These are phyloP conservation scores for Stachybotrys echinatus DNA, from an alignment of 2,329 filamentous ascomycete genomes.

Conservation along the genomic window DNA sequence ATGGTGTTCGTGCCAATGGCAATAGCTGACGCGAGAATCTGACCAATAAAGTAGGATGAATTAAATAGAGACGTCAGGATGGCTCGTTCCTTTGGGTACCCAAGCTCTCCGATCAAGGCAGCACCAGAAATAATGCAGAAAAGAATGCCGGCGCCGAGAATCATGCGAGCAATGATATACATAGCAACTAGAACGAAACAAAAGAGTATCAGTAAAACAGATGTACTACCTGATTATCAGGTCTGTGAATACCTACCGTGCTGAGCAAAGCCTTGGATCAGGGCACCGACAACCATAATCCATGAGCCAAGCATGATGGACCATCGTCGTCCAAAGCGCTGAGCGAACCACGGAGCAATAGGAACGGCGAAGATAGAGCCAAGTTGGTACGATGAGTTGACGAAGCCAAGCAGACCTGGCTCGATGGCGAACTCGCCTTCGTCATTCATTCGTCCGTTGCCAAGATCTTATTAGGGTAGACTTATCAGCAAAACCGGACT, in stretches of 20 bases:
- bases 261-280: conserved; percentile 48
- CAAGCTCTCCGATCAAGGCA: conserved; percentile 54
- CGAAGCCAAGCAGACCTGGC: conserved; percentile 35
- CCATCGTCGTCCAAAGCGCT: conserved; percentile 38
- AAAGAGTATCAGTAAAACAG: neutral
- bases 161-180: conserved; percentile 54
- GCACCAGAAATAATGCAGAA: conserved; percentile 55
- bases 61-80: conserved; percentile 56
- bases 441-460: conserved; percentile 10
- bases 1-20: conserved; percentile 37
- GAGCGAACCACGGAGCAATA: conserved; percentile 45
- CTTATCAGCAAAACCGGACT: neutral
- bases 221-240: neutral
- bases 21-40: conserved; percentile 43
- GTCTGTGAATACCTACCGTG: conserved; percentile 19
- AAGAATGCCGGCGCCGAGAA: conserved; percentile 58
- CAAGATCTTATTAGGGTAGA: neutral
- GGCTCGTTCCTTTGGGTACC: conserved; percentile 55
- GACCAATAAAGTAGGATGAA: conserved; percentile 50
- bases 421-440: conserved; percentile 17
- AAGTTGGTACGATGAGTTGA: conserved; percentile 49
- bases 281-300: conserved; percentile 48
- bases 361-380: conserved; percentile 50
- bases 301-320: conserved; percentile 50
- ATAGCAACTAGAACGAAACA: conserved; percentile 37